phyloP scores from a whole-genome alignment of 2,329 filamentous ascomycete genomes.

The Nigrospora osmanthi region DNA sequence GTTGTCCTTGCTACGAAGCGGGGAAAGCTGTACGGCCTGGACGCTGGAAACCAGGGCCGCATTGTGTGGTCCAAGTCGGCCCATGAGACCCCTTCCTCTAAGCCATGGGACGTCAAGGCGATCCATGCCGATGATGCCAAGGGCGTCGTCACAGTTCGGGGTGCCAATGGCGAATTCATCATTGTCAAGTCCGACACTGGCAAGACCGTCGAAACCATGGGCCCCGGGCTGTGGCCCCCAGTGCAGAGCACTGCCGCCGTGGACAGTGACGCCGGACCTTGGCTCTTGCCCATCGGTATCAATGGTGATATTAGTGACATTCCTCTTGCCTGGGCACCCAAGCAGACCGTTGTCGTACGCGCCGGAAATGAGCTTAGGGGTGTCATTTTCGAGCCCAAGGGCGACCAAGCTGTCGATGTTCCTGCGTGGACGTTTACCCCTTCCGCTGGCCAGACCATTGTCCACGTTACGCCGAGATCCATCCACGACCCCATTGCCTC shows the following conservation, averaged over 20 bases:
- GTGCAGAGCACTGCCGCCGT: conserved; percentile 43
- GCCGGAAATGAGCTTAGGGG: conserved; percentile 46
- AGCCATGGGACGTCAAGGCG: conserved; percentile 59
- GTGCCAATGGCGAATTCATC: conserved; percentile 53
- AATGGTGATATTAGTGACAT: conserved; percentile 41
- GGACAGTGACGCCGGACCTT: conserved; percentile 42
- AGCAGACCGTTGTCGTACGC: conserved; percentile 47
- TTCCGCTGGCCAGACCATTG: conserved; percentile 57
- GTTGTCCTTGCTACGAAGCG: conserved; percentile 72
- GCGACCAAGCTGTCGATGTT: conserved; percentile 32
- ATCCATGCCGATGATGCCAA: conserved; percentile 54
- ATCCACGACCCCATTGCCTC: conserved; percentile 83
- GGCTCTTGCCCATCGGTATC: conserved; percentile 43
- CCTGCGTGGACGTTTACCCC: conserved; percentile 69
- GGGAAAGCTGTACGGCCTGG: conserved; percentile 72
- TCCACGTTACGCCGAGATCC: conserved; percentile 59
- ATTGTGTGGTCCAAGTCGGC: conserved; percentile 70
- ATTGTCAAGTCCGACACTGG: conserved; percentile 47
- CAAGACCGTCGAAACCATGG: conserved; percentile 36
- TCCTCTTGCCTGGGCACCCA: conserved; percentile 35
- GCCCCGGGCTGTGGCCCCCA: conserved; percentile 27
- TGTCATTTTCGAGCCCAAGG: conserved; percentile 39
- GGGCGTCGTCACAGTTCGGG: conserved; percentile 49
- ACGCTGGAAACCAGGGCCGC: conserved; percentile 65
- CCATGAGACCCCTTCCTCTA: conserved; percentile 44